Conservation (phyloP, 2,329 filamentous ascomycete genomes). For the Alternaria ventricosa region DNA sequence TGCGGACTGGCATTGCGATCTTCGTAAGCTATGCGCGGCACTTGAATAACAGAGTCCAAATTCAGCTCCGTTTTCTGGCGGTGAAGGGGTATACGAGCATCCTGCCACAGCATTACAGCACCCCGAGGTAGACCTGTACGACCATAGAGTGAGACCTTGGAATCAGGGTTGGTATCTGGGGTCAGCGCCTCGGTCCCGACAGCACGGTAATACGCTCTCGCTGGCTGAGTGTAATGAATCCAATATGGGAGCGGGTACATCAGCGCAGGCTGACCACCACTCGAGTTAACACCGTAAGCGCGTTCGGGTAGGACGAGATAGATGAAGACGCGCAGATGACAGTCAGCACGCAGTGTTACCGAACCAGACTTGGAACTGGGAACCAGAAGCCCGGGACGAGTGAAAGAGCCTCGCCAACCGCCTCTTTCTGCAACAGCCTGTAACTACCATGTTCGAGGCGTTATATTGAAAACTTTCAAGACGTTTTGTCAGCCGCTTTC, state of each 20-base stretch:
- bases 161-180: conserved; percentile 14
- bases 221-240: conserved; percentile 11
- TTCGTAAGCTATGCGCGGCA: conserved; percentile 1
- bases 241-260: conserved; percentile 24
- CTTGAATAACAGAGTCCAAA: background rate
- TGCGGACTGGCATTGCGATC: background rate
- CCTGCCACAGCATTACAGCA: conserved; percentile 3
- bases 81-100: conserved; percentile 8
- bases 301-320: conserved; percentile 18
- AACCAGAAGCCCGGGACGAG: conserved; percentile 14
- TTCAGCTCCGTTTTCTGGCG: conserved; percentile 9
- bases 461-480: conserved; percentile 11
- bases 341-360: conserved; percentile 39
- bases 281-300: conserved; percentile 19
- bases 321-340: conserved; percentile 35
- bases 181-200: conserved; percentile 17
- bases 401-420: conserved; percentile 7
- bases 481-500: conserved; percentile 9
- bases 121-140: conserved; percentile 6
- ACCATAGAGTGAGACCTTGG: conserved; percentile 11
- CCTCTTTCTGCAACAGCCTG: background rate
- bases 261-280: conserved; percentile 36
- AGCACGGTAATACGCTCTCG: conserved; percentile 11
- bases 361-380: conserved; percentile 21
- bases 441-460: background rate